Evolutionary conservation across 306 rosid genomes (phyloP).

Genomic region (Clitoria ternatea): DNA sequence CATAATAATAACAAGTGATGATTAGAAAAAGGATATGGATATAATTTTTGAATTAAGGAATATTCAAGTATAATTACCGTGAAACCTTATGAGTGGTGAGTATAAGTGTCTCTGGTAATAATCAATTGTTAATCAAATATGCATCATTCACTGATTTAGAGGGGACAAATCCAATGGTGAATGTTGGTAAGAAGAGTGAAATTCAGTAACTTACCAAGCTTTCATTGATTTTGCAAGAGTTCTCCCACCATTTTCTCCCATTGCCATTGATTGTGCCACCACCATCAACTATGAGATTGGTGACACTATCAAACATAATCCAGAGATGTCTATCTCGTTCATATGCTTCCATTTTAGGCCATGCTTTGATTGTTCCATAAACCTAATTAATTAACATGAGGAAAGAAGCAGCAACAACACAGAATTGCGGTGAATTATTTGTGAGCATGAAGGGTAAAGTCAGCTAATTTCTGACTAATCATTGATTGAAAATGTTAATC

Average conservation of each 20-base stretch:
- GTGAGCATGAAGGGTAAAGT: neutral
- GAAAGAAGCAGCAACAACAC: neutral
- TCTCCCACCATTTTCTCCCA: conserved; percentile 80
- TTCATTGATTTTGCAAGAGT: conserved; percentile 69
- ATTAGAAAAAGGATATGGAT: no score
- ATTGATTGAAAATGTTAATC: neutral
- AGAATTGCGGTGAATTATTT: neutral
- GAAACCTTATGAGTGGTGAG: no score
- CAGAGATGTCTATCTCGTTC: conserved; percentile 34
- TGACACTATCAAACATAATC: conserved; percentile 46
- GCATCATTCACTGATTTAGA: neutral
- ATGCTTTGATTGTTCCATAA: conserved; percentile 67
- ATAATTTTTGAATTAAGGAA: no score
- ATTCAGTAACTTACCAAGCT: conserved; percentile 38
- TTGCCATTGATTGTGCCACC: conserved; percentile 73
- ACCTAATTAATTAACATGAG: conserved; percentile 33
- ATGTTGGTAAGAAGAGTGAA: no score
- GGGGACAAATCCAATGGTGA: neutral
- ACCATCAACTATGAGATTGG: conserved; percentile 51
- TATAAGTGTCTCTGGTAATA: neutral
- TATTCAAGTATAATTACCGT: no score
- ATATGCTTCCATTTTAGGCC: conserved; percentile 47
- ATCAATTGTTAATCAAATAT: neutral
- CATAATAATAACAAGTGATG: neutral
- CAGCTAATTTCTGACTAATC: neutral